Base-by-base conservation (phyloP, 805 yeast genomes). In the Ascoidea asiatica region DNA sequence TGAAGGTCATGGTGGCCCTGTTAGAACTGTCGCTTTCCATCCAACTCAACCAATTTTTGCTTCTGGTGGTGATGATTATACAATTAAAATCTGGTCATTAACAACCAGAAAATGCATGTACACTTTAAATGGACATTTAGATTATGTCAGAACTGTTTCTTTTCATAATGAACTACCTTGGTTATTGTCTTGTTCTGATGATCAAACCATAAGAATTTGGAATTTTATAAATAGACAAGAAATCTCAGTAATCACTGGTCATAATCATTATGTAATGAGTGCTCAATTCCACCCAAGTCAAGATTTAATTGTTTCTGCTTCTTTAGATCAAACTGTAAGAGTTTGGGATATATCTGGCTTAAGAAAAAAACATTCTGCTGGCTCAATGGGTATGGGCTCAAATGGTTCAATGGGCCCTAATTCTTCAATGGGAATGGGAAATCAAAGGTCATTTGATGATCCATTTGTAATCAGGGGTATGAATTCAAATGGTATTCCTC, bases 141-240 rank as follows among this genome's bases (percentile, higher is more conserved):
- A 92, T 66, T 92, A 89, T 62, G 84, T 92, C 47, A 77, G 99
- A 61, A 84, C 95, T 17, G 97, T 87, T 19, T 84, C 79, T 52
- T 92, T 92, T 76, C 99, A 92, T 67, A 82, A 79, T 55, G 96
- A 88, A 61, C 71, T 92, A 60, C 99, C 99, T 6, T 92, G 98
- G 98, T 84, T 92, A 58, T 77, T 92, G 48, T 82, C 96, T 21
- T 80, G 92, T 49, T 86, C 96, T 40, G 99, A 92, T 64, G 99
- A 92, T 69, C 98, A 92, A 66, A 92, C 99, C 29, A 88, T 94
- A 52, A 76, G 99, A 61, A 90, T 92, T 52, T 92, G 99, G 99
- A 94, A 92, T 67, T 92, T 98, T 98, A 98, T 94, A 69, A 89
- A 89, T 62, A 79, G 98, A 55, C 90, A 88, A 61, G 97, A 92